Conservation (phyloP, 768 basidiomycete species). For the Daedaleopsis nitida region DNA sequence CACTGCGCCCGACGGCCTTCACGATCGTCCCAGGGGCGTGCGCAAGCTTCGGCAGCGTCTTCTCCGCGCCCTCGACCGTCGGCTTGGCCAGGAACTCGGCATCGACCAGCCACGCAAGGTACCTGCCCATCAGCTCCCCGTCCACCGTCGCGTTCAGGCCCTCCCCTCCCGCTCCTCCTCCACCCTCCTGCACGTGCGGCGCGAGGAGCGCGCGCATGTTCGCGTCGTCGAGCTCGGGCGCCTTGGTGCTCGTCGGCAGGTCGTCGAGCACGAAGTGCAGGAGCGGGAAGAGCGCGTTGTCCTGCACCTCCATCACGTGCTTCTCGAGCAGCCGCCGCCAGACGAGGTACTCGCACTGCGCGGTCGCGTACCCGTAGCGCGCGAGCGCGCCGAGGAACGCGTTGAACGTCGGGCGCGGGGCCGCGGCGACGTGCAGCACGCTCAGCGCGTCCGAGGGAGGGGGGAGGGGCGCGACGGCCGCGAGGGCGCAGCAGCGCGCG, state of each 20-base stretch:
- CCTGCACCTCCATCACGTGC: slow-evolving; percentile 91
- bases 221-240: slow-evolving; percentile 84
- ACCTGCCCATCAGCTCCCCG: slow-evolving; percentile 77
- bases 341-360: slow-evolving; percentile 82
- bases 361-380: slow-evolving; percentile 78
- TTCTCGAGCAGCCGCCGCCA: slow-evolving; percentile 94
- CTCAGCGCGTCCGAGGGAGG: slow-evolving; percentile 40
- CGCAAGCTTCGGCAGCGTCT: slow-evolving; percentile 50
- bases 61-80: slow-evolving; percentile 37
- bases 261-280: slow-evolving; percentile 98
- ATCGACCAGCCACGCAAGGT: slow-evolving; percentile 89
- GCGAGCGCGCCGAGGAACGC: slow-evolving; percentile 71
- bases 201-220: slow-evolving; percentile 73
- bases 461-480: slow-evolving; percentile 62
- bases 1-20: slow-evolving; percentile 73
- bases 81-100: slow-evolving; percentile 79
- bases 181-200: slow-evolving; percentile 35
- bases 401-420: slow-evolving; percentile 89
- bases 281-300: slow-evolving; percentile 96
- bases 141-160: slow-evolving; percentile 62
- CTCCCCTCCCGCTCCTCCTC: slow-evolving; percentile 30
- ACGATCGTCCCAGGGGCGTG: slow-evolving; percentile 36
- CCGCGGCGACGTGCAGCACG: slow-evolving; percentile 85
- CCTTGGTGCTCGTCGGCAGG: slow-evolving; percentile 93
- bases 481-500: slow-evolving; percentile 76